These are phyloP conservation scores for Hippophae tibetana DNA, from an alignment of 306 rosid species.

Conservation along the genomic window DNA sequence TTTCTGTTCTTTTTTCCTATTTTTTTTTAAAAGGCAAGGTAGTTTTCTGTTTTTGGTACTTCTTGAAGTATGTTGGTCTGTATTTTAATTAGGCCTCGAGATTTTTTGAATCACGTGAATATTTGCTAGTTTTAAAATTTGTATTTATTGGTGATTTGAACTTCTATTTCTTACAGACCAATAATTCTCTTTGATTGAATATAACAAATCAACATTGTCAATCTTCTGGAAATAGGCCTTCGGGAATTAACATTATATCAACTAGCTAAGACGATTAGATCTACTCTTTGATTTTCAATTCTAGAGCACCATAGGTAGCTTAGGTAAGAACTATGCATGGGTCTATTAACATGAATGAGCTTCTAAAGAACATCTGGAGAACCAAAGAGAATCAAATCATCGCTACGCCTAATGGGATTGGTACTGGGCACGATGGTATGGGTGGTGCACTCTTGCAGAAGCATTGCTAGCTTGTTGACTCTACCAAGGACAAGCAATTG, in stretches of 20 bases:
- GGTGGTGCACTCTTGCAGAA: slow-evolving; percentile 41
- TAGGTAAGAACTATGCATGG: slow-evolving; percentile 88
- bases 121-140: background rate
- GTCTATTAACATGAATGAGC: slow-evolving; percentile 98
- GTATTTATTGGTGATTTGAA: background rate
- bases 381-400: slow-evolving; percentile 81
- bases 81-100: too few relatives aligned
- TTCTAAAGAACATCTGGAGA: slow-evolving; percentile 87
- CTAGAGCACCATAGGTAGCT: slow-evolving; percentile 57
- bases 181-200: background rate
- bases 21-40: too few relatives aligned
- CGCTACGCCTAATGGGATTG: slow-evolving; percentile 19
- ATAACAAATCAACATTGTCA: background rate
- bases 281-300: slow-evolving; percentile 81
- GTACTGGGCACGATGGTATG: slow-evolving; percentile 21
- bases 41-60: too few relatives aligned
- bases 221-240: too few relatives aligned
- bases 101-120: background rate
- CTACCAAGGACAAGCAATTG: slow-evolving; percentile 79
- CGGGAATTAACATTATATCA: slow-evolving; percentile 2
- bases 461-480: slow-evolving; percentile 82
- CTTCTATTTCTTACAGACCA: background rate
- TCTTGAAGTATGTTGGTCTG: too few relatives aligned
- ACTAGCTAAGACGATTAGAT: slow-evolving; percentile 26
- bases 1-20: too few relatives aligned